Percentiles rank a stretch among this genome's conserved stretches.
These are phyloP conservation scores for Podosphaera fusca DNA, from an alignment of 2,329 filamentous ascomycete species.

Conservation along the genomic window DNA sequence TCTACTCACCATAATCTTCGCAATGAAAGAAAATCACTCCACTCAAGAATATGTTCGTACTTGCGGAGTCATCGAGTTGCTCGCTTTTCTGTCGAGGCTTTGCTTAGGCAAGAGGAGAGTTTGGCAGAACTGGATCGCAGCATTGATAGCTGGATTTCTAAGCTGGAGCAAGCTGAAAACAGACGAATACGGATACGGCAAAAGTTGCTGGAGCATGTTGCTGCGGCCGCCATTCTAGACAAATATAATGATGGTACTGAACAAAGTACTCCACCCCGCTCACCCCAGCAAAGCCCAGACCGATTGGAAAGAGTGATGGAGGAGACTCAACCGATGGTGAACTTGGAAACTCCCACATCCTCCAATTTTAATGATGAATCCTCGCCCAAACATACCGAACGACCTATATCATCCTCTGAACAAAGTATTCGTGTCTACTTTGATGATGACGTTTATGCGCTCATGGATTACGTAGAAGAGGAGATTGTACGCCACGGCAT, in stretches of 20 bases:
- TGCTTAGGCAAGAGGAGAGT: slow-evolving; percentile 61
- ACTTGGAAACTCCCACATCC: background rate
- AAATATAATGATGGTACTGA: background rate
- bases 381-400: background rate
- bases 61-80: slow-evolving; percentile 46
- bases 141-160: slow-evolving; percentile 60
- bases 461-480: slow-evolving; percentile 43
- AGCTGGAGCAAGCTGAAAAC: slow-evolving; percentile 63
- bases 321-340: background rate
- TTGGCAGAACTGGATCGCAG: slow-evolving; percentile 52
- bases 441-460: slow-evolving; percentile 40
- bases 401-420: background rate
- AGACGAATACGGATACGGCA: slow-evolving; percentile 51
- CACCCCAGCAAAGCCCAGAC: slow-evolving; percentile 22
- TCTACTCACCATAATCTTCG: slow-evolving; percentile 54
- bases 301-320: slow-evolving; percentile 8
- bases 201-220: slow-evolving; percentile 62
- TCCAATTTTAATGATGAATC: background rate
- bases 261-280: slow-evolving; percentile 10
- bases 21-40: slow-evolving; percentile 52
- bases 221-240: slow-evolving; percentile 35
- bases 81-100: slow-evolving; percentile 49
- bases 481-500: slow-evolving; percentile 26
- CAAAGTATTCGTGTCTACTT: slow-evolving; percentile 48
- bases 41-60: slow-evolving; percentile 55